These are phyloP conservation scores for Phytophthora multivora DNA, from an alignment of 352 stramenopile species.

Conservation along the genomic window DNA sequence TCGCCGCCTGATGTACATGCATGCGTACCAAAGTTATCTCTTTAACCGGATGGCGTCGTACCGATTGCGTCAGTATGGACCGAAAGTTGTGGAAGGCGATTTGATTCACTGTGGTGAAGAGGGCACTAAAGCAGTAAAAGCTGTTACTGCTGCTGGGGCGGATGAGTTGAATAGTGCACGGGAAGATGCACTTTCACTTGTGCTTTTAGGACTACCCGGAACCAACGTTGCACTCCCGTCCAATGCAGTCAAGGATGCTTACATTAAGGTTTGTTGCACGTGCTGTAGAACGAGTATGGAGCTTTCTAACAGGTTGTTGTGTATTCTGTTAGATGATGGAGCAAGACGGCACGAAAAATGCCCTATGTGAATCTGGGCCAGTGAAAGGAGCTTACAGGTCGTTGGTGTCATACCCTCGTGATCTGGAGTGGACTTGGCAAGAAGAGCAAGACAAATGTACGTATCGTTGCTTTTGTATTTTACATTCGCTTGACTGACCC, in stretches of 20 bases:
- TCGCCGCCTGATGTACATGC: constrained; percentile 72
- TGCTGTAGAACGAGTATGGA: not conserved
- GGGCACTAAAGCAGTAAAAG: constrained; percentile 28
- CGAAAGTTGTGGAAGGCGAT: constrained; percentile 59
- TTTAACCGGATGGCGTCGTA: constrained; percentile 73
- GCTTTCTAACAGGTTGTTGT: constrained; percentile 1
- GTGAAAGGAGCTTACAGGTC: constrained; percentile 71
- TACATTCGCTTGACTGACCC: too few species aligned
- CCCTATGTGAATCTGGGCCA: constrained; percentile 38
- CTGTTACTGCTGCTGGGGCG: constrained; percentile 43
- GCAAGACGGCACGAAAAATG: constrained; percentile 48
- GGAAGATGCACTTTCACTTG: constrained; percentile 36
- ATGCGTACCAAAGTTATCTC: constrained; percentile 80
- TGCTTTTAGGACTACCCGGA: constrained; percentile 64
- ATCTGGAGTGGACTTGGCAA: constrained; percentile 52
- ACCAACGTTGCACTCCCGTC: constrained; percentile 51
- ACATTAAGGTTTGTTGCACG: constrained; percentile 40
- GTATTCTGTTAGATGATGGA: constrained; percentile 43
- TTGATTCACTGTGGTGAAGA: constrained; percentile 39
- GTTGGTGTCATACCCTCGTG: constrained; percentile 45
- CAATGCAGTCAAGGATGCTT: constrained; percentile 51
- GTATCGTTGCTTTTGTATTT: not conserved
- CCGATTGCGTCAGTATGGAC: constrained; percentile 45
- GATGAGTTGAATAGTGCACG: constrained; percentile 39
- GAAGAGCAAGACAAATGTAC: constrained; percentile 24